Conservation (phyloP, 345 rosid species). For the Gossypium anomalum region DNA sequence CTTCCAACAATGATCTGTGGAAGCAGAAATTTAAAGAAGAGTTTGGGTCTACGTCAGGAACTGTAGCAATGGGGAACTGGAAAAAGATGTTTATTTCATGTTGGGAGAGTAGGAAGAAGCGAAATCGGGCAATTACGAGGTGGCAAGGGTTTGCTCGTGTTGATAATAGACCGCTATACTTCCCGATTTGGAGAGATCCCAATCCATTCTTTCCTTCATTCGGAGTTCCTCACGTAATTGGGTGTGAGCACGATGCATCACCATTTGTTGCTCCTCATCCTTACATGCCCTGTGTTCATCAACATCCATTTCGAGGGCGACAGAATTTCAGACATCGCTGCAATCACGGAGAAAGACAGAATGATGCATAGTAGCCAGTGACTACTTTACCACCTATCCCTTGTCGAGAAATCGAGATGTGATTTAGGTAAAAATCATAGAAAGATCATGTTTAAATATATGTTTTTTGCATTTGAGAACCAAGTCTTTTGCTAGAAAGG, state of each 20-base stretch:
- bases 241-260: constrained; percentile 37
- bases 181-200: constrained; percentile 25
- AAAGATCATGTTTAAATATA: background rate
- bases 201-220: constrained; percentile 18
- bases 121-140: constrained; percentile 1
- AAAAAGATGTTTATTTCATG: constrained; percentile 32
- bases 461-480: background rate
- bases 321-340: constrained; percentile 27
- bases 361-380: background rate
- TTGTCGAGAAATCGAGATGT: background rate
- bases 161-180: background rate
- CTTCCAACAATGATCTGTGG: constrained; percentile 54
- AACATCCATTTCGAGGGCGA: constrained; percentile 5
- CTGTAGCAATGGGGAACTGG: constrained; percentile 30
- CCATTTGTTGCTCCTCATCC: constrained; percentile 26
- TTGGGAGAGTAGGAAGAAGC: constrained; percentile 35
- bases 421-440: background rate
- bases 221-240: constrained; percentile 16
- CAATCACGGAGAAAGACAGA: constrained; percentile 32
- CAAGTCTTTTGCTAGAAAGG: background rate
- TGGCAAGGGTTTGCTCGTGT: background rate
- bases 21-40: constrained; percentile 48
- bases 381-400: background rate
- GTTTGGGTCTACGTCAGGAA: constrained; percentile 19
- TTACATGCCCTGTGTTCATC: constrained; percentile 17